Conservation (phyloP, 345 rosid genomes). For the Eucalyptus leucophloia region DNA sequence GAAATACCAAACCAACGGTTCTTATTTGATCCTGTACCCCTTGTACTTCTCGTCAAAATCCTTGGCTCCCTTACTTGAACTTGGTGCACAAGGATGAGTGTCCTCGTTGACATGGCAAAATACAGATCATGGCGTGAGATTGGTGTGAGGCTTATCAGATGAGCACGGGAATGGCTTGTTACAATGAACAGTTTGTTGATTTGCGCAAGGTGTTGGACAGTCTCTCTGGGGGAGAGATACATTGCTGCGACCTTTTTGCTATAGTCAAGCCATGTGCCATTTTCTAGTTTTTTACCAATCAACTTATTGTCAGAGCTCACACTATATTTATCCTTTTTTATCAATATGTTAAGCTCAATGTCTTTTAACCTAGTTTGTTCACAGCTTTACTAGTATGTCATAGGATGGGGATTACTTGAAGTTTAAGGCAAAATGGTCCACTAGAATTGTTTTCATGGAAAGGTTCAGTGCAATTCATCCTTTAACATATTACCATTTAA, state of each 20-base stretch:
- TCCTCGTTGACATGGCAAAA: not conserved
- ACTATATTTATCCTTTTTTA: not conserved
- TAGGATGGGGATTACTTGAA: not conserved
- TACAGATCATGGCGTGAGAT: not conserved
- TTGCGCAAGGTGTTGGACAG: not conserved
- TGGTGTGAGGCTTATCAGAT: not conserved
- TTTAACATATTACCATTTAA: not conserved
- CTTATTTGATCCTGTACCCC: not conserved
- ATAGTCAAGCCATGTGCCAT: not conserved
- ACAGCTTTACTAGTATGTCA: not conserved
- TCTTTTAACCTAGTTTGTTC: not conserved
- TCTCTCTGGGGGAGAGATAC: not conserved
- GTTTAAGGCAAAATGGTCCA: not conserved
- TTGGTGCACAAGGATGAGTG: not conserved
- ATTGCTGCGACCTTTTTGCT: not conserved
- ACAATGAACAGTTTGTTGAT: not conserved
- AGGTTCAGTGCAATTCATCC: not conserved
- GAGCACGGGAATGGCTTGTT: not conserved
- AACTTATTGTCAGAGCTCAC: not conserved
- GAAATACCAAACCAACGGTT: not conserved
- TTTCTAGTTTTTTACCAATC: not conserved
- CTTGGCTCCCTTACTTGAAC: not conserved
- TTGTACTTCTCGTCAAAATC: not conserved
- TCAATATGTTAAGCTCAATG: not conserved
- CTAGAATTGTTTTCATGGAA: not conserved